Percentiles rank a stretch among this genome's conserved stretches.
Conservation (phyloP, 164 flowering plant genomes). For the Stephania yunnanensis region DNA sequence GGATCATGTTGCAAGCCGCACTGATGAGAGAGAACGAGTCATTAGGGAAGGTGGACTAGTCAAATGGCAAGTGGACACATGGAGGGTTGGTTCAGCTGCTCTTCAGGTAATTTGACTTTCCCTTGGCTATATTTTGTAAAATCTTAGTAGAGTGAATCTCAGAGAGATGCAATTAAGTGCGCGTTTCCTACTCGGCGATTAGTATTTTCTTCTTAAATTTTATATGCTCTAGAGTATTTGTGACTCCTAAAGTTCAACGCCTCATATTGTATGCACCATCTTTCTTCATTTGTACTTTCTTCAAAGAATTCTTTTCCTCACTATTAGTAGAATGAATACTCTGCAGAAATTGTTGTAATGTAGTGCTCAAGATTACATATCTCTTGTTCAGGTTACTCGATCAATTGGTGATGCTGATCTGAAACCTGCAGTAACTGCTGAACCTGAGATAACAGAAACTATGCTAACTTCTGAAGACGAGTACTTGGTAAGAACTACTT, state of each 20-base stretch:
- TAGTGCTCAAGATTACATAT: constrained; percentile 5
- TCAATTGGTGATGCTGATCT: constrained; percentile 97
- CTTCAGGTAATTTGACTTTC: constrained; percentile 61
- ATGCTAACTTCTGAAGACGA: constrained; percentile 64
- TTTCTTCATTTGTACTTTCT: not conserved
- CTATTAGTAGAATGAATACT: not conserved
- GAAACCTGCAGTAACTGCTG: constrained; percentile 91
- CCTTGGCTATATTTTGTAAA: not conserved
- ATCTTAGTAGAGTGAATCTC: not conserved
- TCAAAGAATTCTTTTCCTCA: too few species aligned
- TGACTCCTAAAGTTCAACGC: not conserved
- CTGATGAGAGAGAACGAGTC: constrained; percentile 80
- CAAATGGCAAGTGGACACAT: constrained; percentile 87
- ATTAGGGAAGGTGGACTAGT: constrained; percentile 64
- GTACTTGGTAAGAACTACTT: constrained; percentile 52
- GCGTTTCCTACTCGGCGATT: not conserved
- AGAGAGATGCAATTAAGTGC: not conserved
- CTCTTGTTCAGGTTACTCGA: constrained; percentile 70
- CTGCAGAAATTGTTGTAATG: not conserved
- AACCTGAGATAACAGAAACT: constrained; percentile 85
- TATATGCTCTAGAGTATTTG: not conserved
- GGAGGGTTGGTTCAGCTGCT: constrained; percentile 94
- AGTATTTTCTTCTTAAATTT: not conserved
- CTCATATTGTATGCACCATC: not conserved
- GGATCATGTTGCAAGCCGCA: constrained; percentile 92